Base-by-base conservation (phyloP, 345 rosid genomes). In the Triadica sebifera region DNA sequence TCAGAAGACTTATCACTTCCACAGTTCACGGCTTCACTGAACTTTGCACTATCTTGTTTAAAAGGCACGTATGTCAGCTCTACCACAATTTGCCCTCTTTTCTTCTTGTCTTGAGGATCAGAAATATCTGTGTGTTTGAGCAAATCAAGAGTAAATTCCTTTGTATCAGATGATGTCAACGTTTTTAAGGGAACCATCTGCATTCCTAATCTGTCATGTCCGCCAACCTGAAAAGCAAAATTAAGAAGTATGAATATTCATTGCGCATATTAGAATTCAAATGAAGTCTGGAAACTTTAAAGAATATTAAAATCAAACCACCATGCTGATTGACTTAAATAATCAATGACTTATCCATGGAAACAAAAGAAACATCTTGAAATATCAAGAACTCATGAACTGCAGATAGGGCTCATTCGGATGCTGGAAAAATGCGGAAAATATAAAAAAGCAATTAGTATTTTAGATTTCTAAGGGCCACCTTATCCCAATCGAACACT, bases 401-500 rank as follows among this genome's bases (percentile, higher is more conserved):
- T 17, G 59, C 34, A 13, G 7, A 19, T 8, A 65, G 24, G 50
- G 53, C 19, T 24, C 39, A 12, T 5, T 4, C 8, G 10, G 8
- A 43, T 7, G 47, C 47, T 9, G 25, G 25, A 47, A 67, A 57
- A 56, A 74, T 29, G 13, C 37, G 6, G 17, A 19, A 39, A 51
- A 49, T 13, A 19, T 20, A 39, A 17, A 43, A n/a, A 64, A 4
- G 34, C 43, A 46, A 66, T 46, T 47, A 16, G 9, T 9, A 20
- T 0, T 51, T 13, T 12, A 56, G 66, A 49, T 65, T 46, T 65
- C 19, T 47, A 70, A 38, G 56, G 6, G 46, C 19, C 72, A 91
- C 96, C 93, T 91, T 89, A 85, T 91, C 93, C 96, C 96, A 91
- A 71, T 91, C 96, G 50, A 81, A 87, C 77, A 91, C 93, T 84